phyloP scores from a whole-genome alignment of 2,329 filamentous ascomycete species.

The Verticillium alfalfae region DNA sequence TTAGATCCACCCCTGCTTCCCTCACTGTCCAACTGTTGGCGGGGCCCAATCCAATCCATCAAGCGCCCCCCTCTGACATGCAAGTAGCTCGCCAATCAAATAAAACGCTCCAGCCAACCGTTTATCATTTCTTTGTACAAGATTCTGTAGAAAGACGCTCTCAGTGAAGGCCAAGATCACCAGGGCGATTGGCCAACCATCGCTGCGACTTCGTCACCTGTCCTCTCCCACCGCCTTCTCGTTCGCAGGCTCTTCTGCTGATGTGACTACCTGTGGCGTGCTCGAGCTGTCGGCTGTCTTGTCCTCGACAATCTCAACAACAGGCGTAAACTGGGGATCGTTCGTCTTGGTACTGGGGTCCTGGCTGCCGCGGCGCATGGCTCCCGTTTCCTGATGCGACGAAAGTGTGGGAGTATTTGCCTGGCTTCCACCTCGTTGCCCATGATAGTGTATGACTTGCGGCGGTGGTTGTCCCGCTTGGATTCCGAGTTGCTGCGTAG shows the following conservation, averaged over 20 bases:
- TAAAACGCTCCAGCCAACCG: not conserved
- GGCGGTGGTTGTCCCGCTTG: conserved; percentile 58
- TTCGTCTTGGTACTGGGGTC: conserved; percentile 32
- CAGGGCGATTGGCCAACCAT: not conserved
- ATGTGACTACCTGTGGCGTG: conserved; percentile 14
- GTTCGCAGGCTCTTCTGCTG: conserved; percentile 17
- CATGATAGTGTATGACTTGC: conserved; percentile 63
- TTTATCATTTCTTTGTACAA: not conserved
- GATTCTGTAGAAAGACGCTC: not conserved
- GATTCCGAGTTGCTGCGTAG: conserved; percentile 57
- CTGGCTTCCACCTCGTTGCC: conserved; percentile 62
- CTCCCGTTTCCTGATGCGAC: conserved; percentile 42
- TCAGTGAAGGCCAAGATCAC: not conserved
- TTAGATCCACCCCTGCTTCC: not conserved
- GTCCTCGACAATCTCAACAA: conserved; percentile 31
- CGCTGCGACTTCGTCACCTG: not conserved
- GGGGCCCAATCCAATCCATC: not conserved
- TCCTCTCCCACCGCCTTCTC: not conserved
- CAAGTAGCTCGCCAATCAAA: not conserved
- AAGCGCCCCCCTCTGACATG: not conserved
- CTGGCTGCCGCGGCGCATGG: conserved; percentile 42
- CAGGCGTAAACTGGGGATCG: conserved; percentile 28
- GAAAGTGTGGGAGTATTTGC: conserved; percentile 57
- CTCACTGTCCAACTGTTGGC: not conserved
- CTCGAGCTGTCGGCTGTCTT: conserved; percentile 20